A percentile compares a stretch with the other conserved stretches of the same genome.
Conservation (phyloP, 345 rosid genomes). For the Sapria himalayana region DNA sequence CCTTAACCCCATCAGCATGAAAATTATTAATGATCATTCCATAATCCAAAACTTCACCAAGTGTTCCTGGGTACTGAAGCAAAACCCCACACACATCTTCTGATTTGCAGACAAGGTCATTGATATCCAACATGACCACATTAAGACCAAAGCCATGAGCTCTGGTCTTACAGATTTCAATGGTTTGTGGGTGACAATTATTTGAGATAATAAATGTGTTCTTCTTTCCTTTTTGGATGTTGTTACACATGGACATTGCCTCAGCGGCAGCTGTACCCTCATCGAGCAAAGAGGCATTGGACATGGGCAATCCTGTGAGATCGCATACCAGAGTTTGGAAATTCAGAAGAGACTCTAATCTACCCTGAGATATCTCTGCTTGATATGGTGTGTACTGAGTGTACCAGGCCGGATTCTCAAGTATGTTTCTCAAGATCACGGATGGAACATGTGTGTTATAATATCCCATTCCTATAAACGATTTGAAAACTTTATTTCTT, state of each 20-base stretch:
- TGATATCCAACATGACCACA: conserved; percentile 49
- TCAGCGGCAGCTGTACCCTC: conserved; percentile 98
- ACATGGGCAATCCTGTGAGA: conserved; percentile 87
- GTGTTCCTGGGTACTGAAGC: conserved; percentile 94
- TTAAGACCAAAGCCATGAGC: conserved; percentile 77
- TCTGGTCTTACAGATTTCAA: conserved; percentile 79
- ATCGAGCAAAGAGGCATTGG: conserved; percentile 81
- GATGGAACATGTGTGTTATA: conserved; percentile 75
- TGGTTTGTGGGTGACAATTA: conserved; percentile 87
- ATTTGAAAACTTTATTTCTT: conserved; percentile 64
- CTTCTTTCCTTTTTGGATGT: conserved; percentile 72
- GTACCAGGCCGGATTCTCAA: conserved; percentile 99
- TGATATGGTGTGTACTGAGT: conserved; percentile 96
- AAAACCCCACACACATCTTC: conserved; percentile 92
- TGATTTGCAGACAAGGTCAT: conserved; percentile 50
- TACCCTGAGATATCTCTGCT: conserved; percentile 90
- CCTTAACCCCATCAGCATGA: conserved; percentile 86
- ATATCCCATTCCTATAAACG: conserved; percentile 89
- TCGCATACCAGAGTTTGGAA: conserved; percentile 77
- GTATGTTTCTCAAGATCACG: conserved; percentile 76
- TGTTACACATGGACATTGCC: conserved; percentile 99
- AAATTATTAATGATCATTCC: conserved; percentile 72
- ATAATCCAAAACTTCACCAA: conserved; percentile 80
- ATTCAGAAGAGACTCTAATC: conserved; percentile 78
- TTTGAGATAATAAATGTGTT: conserved; percentile 70